phyloP scores from a whole-genome alignment of 306 rosid species.

The Prunus dulcis region DNA sequence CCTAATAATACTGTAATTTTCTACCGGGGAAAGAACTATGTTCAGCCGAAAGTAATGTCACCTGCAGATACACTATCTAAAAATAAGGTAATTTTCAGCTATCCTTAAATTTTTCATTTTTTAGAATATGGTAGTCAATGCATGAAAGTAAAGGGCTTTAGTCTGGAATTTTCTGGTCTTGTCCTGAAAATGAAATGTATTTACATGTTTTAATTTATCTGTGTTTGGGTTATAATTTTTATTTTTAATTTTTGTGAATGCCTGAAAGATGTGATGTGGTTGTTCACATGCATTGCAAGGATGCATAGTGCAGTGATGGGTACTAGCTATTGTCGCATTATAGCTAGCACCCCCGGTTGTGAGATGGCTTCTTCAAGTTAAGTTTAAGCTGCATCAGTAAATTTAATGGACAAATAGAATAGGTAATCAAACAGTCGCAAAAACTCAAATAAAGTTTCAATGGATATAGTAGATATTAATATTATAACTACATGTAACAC shows the following conservation, averaged over 20 bases:
- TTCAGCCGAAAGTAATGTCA: slow-evolving; percentile 80
- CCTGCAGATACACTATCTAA: slow-evolving; percentile 80
- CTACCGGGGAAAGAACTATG: slow-evolving; percentile 84
- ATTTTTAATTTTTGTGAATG: background rate
- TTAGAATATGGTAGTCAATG: slow-evolving; percentile 8
- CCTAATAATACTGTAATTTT: slow-evolving; percentile 57
- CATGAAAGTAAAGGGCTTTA: background rate
- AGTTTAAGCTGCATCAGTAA: background rate
- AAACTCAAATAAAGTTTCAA: too few relatives aligned
- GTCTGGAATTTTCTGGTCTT: background rate
- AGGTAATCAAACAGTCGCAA: background rate
- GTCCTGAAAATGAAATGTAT: background rate
- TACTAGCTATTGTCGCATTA: background rate
- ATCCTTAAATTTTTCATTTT: background rate
- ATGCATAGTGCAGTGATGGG: background rate
- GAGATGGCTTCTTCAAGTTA: background rate
- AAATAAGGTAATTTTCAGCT: slow-evolving; percentile 55
- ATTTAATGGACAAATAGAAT: background rate
- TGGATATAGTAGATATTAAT: too few relatives aligned
- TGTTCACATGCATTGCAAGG: background rate
- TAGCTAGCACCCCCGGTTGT: background rate
- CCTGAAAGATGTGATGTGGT: background rate
- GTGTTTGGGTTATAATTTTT: background rate
- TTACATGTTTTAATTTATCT: background rate
- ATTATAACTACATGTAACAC: too few relatives aligned